phyloP scores from a whole-genome alignment of 176 grass and related monocot genomes.

The Triticum dicoccoides region DNA sequence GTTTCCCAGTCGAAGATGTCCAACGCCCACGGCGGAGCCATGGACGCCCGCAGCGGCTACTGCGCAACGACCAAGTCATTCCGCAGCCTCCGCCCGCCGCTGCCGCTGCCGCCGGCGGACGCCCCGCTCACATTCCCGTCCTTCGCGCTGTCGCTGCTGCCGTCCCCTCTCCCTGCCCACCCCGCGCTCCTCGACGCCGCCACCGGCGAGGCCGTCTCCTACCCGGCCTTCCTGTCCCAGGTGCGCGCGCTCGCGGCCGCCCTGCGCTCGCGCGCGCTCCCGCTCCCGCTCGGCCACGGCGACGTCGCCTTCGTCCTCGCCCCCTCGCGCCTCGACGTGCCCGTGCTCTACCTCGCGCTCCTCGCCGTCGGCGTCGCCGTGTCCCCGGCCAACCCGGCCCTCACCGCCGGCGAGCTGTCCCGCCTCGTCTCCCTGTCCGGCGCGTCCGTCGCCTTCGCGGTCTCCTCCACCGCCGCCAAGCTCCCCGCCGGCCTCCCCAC shows the following conservation, averaged over 20 bases:
- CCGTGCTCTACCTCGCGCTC: slow-evolving; percentile 66
- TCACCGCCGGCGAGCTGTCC: slow-evolving; percentile 45
- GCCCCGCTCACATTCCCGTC: slow-evolving; percentile 43
- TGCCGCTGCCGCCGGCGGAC: slow-evolving; percentile 35
- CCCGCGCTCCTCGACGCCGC: slow-evolving; percentile 49
- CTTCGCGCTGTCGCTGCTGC: slow-evolving; percentile 52
- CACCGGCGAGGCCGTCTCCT: slow-evolving; percentile 40
- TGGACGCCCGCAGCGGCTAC: slow-evolving; percentile 55
- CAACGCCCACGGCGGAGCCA: background rate
- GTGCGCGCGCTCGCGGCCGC: slow-evolving; percentile 16
- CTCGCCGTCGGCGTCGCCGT: slow-evolving; percentile 49
- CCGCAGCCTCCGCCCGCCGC: slow-evolving; percentile 45
- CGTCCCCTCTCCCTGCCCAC: slow-evolving; percentile 35
- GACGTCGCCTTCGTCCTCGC: slow-evolving; percentile 64
- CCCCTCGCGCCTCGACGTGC: slow-evolving; percentile 46
- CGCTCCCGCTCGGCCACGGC: slow-evolving; percentile 16
- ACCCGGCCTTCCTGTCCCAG: slow-evolving; percentile 36
- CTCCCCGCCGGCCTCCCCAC: slow-evolving; percentile 36
- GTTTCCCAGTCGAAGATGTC: background rate
- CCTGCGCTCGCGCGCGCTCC: background rate
- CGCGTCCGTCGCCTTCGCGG: slow-evolving; percentile 55
- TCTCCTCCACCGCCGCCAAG: slow-evolving; percentile 30
- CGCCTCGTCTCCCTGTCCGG: slow-evolving; percentile 53
- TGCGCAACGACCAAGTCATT: slow-evolving; percentile 42
- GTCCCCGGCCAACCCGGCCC: slow-evolving; percentile 50